Percentiles rank a stretch among this genome's conserved stretches.
Conservation (phyloP, 1,284 basidiomycete genomes). For the Porogramme epimiltina region DNA sequence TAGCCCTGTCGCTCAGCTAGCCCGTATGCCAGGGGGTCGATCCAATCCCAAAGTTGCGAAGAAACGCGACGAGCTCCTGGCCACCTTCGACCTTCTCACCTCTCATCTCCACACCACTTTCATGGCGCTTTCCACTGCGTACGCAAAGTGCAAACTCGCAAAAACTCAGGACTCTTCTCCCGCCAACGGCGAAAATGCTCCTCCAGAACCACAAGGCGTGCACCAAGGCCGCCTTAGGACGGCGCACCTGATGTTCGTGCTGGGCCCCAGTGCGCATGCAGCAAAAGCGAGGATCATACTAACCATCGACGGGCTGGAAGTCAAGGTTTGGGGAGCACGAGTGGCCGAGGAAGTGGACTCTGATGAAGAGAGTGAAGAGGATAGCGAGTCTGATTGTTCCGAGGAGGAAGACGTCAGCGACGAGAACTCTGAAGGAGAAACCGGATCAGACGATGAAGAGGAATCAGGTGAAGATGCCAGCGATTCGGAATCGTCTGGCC, state of each 20-base stretch:
- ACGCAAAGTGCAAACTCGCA: slow-evolving; percentile 42
- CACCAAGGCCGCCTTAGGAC: too few species aligned
- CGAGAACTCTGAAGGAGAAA: slow-evolving; percentile 28
- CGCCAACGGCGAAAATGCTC: too few species aligned
- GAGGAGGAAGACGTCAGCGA: slow-evolving; percentile 24
- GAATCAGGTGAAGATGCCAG: slow-evolving; percentile 15
- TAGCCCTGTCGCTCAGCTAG: slow-evolving; percentile 66
- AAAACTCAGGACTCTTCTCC: too few species aligned
- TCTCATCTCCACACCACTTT: slow-evolving; percentile 76
- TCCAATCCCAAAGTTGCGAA: slow-evolving; percentile 50
- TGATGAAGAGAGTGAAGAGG: slow-evolving; percentile 23
- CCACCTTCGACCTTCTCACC: slow-evolving; percentile 66
- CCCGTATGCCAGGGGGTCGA: slow-evolving; percentile 44
- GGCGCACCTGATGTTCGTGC: slow-evolving; percentile 58
- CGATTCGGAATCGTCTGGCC: slow-evolving; percentile 16
- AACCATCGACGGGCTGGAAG: slow-evolving; percentile 63
- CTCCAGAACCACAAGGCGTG: too few species aligned
- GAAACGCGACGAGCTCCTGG: slow-evolving; percentile 59
- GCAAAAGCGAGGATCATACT: slow-evolving; percentile 62
- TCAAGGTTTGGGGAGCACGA: slow-evolving; percentile 53
- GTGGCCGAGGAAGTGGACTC: slow-evolving; percentile 29
- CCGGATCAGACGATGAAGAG: slow-evolving; percentile 22
- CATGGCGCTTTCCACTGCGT: slow-evolving; percentile 60
- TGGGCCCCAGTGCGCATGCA: slow-evolving; percentile 63
- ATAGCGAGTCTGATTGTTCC: neutral